Evolutionary conservation across 1,284 basidiomycete genomes (phyloP), one percentile per base, ranked within the genome.

Genomic region (Irpex lacteus): DNA sequence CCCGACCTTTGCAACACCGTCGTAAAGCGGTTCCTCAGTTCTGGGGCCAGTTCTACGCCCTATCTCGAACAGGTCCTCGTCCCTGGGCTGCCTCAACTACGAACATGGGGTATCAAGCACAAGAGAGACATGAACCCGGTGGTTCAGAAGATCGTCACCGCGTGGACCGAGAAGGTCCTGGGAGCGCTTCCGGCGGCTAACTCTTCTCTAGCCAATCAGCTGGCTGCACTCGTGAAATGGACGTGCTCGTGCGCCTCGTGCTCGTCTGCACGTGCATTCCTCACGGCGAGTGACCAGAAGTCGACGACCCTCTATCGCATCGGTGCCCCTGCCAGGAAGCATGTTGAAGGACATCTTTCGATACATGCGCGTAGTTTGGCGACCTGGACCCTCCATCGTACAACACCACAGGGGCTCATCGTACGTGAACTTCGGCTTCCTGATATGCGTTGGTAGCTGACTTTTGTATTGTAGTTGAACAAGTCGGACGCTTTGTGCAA

Each of bases 101-200:
- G 15, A 15, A 44, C 8, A 2, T 44, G 40, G 40, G 40, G 40
- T 11, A 44, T 44, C 40, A 9, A 44, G 15, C 8, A 44, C 40
- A 44, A 44, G 40, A 9, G 15, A 44, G 15, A 44, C 40, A 15
- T 44, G 15, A 15, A 44, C 40, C 15, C 8, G 8, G 40, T 15
- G 5, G 40, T 44, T 9, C 40, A 44, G 40, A 44, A 44, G 40
- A 44, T 44, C 15, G 40, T 44, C 55, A 56, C 56, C 56, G n/a
- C 40, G 38, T 62, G 61, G 61, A 32, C 53, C 3, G 37, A 57
- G 13, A 57, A 44, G 11, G 55, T 62, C n/a, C 55, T 58, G 21
- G 55, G 40, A 4, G 40, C 55, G 7, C 55, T 19, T 5, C 61
- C 61, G 19, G 7, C 55, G 7, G 7, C 38, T 4, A 50, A 58